These are phyloP conservation scores for Ilex aquifolium DNA, from an alignment of 257 asterid species.

Conservation along the genomic window DNA sequence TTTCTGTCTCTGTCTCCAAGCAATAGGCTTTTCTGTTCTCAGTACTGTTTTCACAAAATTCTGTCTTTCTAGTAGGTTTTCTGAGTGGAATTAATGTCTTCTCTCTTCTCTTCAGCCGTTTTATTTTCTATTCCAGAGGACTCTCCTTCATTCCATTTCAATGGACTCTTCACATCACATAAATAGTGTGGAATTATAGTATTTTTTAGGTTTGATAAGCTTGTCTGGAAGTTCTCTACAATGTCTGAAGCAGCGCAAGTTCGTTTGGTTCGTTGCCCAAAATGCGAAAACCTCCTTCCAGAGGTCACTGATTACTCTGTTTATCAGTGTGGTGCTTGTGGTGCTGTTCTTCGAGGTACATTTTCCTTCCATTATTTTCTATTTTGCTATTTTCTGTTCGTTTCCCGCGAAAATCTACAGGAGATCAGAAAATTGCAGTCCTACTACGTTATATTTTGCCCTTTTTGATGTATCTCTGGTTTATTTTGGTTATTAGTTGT, in stretches of 20 bases:
- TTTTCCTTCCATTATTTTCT: slow-evolving; percentile 4
- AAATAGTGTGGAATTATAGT: no score
- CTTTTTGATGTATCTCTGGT: neutral
- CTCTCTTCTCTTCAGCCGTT: no score
- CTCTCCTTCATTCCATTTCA: no score
- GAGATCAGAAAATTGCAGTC: no score
- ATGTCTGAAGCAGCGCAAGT: slow-evolving; percentile 73
- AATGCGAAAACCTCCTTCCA: slow-evolving; percentile 68
- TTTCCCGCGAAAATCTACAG: neutral
- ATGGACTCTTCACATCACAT: no score
- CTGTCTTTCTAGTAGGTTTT: no score
- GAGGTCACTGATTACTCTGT: slow-evolving; percentile 69
- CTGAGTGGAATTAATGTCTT: no score
- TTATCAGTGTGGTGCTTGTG: slow-evolving; percentile 84
- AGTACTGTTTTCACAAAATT: no score
- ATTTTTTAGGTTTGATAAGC: neutral
- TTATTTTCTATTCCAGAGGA: no score
- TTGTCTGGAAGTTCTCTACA: slow-evolving; percentile 7
- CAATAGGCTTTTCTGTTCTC: no score
- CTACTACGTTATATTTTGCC: slow-evolving; percentile 9
- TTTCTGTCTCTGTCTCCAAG: no score
- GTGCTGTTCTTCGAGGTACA: slow-evolving; percentile 70
- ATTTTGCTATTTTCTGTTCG: slow-evolving; percentile 5
- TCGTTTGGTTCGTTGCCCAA: slow-evolving; percentile 83
- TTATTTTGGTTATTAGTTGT: no score